A percentile compares a stretch with the other conserved stretches of the same genome.
Conservation (phyloP, 371 early-diverging fungal genomes). For the Mucor velutinosus region DNA sequence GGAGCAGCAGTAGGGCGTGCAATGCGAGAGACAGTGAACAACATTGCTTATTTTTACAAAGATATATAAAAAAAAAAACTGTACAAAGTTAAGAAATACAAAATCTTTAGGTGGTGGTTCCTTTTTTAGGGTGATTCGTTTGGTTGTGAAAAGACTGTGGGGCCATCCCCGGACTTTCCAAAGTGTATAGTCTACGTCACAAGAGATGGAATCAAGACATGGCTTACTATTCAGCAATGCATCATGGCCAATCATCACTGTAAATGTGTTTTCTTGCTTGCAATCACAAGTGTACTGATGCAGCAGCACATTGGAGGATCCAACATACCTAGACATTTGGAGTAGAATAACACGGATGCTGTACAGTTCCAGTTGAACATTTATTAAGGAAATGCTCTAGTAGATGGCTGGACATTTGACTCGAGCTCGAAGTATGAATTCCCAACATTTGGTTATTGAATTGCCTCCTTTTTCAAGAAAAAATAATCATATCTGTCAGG, state of each 20-base stretch:
- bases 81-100: constrained; percentile 5
- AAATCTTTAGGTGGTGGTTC: constrained; percentile 2
- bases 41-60: constrained; percentile 16
- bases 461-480: too few species aligned
- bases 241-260: constrained; percentile 1
- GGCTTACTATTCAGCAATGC: not conserved
- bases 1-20: constrained; percentile 39
- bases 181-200: constrained; percentile 6
- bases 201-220: not conserved
- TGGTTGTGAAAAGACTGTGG: not conserved
- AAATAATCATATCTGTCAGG: too few species aligned
- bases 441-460: not conserved
- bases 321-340: not conserved
- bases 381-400: not conserved
- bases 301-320: not conserved
- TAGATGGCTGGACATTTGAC: not conserved
- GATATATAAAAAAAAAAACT: constrained; percentile 5
- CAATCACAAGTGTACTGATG: too few species aligned
- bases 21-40: constrained; percentile 42
- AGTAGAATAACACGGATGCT: not conserved
- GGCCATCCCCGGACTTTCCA: constrained; percentile 13
- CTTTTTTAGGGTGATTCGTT: constrained; percentile 5
- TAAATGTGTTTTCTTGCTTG: not conserved
- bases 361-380: not conserved
- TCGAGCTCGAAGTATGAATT: not conserved